Base-by-base conservation (phyloP, 140 eudicot genomes). In the Cichorium intybus region DNA sequence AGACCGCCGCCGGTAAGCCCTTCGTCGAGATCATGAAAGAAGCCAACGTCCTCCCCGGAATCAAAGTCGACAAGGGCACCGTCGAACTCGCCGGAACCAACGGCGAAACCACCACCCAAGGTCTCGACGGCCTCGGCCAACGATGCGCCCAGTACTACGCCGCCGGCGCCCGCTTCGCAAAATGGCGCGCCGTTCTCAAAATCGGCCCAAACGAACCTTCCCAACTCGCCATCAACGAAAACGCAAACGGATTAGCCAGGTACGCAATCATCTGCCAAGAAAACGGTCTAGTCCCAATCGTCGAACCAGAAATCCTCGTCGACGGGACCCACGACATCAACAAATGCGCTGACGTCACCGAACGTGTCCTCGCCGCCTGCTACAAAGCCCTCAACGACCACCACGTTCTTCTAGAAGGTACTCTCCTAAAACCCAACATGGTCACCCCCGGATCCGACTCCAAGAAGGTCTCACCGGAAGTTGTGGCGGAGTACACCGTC, bases 351-450 rank as follows among this genome's bases (percentile, higher is more conserved):
- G 87, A 81, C 62, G 87, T 75, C 6, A 77, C 87, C 6, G 90
- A 85, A 17, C 84, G 80, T 0, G 89, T 85, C 15, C 68, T 85
- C 1, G 94, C 94, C 1, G 94, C 86, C n/a, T 73, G 80, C 64
- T 85, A 85, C 86, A 85, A 85, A 82, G 94, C 94, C 24, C 83
- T 85, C 7, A 82, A 85, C 22, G 94, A 85, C 78, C 94, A 85
- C 74, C 82, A 84, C 2, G 94, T 88, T 16, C 93, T 88, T 39
- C 85, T 88, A 0, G 96, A 88, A 68, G 96, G 96, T 5, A 85
- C 95, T 24, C 72, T 88, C 4, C 76, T 87, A 83, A 87, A 87
- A 73, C 96, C 96, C 43, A 87, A 87, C 76, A 87, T 87, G 96
- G 96, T 87, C 9, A 87, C 96, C 20, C 96, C 96, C 0, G 93